Conservation (phyloP, 129 eudicot species). For the Arctium minus region DNA sequence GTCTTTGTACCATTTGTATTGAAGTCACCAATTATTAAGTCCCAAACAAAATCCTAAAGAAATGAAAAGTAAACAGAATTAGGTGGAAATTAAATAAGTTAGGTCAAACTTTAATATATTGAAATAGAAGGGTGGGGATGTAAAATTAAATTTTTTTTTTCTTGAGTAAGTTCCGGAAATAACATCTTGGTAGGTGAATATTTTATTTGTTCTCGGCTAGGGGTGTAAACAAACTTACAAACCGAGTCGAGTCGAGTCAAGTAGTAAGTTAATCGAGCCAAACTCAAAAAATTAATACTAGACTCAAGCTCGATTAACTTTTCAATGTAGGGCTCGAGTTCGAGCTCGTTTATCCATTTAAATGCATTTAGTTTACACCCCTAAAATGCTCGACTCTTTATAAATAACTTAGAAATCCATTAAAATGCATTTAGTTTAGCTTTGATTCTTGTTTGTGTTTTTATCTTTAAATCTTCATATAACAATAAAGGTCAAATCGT, state of each 20-base stretch:
- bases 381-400: neutral
- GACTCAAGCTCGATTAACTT: no score
- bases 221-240: no score
- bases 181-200: neutral
- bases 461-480: neutral
- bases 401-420: neutral
- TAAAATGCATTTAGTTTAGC: neutral
- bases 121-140: neutral
- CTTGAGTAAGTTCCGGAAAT: neutral
- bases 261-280: no score
- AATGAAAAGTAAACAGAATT: neutral
- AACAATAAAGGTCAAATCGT: neutral
- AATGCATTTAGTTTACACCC: no score
- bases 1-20: neutral
- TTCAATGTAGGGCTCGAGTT: no score
- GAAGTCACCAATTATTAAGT: neutral
- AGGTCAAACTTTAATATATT: neutral
- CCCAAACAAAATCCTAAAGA: neutral
- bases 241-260: no score
- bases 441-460: no score
- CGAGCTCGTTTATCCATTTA: no score
- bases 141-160: neutral
- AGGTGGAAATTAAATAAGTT: neutral
- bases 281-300: no score
- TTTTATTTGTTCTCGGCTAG: neutral